A percentile compares a stretch with the other conserved stretches of the same genome.
Evolutionary conservation across 2,329 filamentous ascomycete genomes (phyloP).

Genomic region (Sclerotinia minor): DNA sequence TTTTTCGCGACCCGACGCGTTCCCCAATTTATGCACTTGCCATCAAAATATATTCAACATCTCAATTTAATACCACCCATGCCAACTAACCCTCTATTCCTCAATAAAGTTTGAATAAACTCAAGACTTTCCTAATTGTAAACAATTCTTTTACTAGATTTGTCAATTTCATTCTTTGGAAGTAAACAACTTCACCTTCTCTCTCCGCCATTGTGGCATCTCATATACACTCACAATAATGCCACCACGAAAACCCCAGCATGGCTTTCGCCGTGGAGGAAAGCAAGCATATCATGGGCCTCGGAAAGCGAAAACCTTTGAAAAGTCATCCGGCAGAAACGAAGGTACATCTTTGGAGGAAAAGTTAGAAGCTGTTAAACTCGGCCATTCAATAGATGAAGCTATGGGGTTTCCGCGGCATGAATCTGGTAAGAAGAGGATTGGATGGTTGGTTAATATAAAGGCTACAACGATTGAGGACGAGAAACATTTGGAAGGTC

Average conservation of each 20-base stretch:
- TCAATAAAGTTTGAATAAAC: neutral
- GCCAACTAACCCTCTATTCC: neutral
- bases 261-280: constrained; percentile 66
- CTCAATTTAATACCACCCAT: neutral
- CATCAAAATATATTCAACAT: constrained; percentile 2
- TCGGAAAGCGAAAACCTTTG: constrained; percentile 71
- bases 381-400: constrained; percentile 90
- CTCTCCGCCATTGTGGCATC: constrained; percentile 12
- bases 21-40: constrained; percentile 3
- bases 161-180: constrained; percentile 27
- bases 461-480: constrained; percentile 86
- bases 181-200: neutral
- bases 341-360: constrained; percentile 93
- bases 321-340: constrained; percentile 69
- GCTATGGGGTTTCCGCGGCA: constrained; percentile 90
- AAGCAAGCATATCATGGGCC: constrained; percentile 71
- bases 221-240: constrained; percentile 43
- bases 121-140: neutral
- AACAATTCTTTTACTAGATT: constrained; percentile 39
- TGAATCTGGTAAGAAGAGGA: constrained; percentile 77
- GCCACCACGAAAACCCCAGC: constrained; percentile 63
- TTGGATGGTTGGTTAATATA: constrained; percentile 95
- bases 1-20: constrained; percentile 23
- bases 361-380: constrained; percentile 79
- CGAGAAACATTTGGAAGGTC: constrained; percentile 76